Base-by-base conservation (phyloP, 805 yeast species). In the Barnettozyma pratensis region DNA sequence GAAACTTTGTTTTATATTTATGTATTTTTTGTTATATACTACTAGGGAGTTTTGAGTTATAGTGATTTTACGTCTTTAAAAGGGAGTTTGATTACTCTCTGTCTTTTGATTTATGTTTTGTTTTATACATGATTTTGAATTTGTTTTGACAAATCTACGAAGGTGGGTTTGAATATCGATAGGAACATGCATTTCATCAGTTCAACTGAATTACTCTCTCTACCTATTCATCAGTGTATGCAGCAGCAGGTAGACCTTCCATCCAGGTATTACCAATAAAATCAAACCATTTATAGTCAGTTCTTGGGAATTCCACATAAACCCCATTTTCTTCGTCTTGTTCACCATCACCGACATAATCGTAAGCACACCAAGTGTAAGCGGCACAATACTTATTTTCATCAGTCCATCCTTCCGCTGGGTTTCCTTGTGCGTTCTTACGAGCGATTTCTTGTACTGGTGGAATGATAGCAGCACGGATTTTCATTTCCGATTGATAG, bases 281-380 rank as follows among this genome's bases (percentile, higher is more conserved):
- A 37, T 58, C 63, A 42, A 55, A 58, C 55, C 56, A 54, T 8
- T 39, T 45, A 7, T 45, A 45, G 34, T 54, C 54, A 4, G 32
- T 25, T 11, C 42, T 38, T n/a, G 39, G 44, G 41, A 52, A 58
- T 14, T 49, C 45, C 4, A 60, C 49, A 3, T 46, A 31, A 1
- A 45, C 6, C 4, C 62, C 64, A 6, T 38, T 39, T 38, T 50
- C 48, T 4, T 46, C 48, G 7, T 36, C 43, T n/a, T 19, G 9
- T 7, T 27, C 25, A 58, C 61, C 50, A n/a, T 71, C 67, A 12
- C 77, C 76, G 37, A 72, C 58, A 37, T 57, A 57, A 25, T 69
- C 66, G 52, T 72, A 72, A 1, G 75, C 78, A 62, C 79, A 75
- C 77, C 77, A 75, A 11, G 70, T 62, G 55, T 74, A 73, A 14